Evolutionary conservation across 306 rosid genomes (phyloP).

Genomic region (Fragaria nilgerrensis): DNA sequence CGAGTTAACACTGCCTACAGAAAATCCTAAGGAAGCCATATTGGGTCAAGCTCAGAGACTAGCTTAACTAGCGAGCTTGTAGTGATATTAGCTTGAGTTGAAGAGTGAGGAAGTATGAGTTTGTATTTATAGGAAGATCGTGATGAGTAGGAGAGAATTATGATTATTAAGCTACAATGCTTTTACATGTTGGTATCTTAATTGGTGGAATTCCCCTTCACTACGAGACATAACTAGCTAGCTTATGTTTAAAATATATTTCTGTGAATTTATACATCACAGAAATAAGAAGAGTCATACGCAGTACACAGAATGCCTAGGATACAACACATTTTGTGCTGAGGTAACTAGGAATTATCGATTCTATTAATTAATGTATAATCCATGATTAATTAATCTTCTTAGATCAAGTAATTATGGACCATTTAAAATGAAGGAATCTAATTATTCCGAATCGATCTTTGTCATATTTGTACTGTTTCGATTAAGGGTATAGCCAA

Average conservation of each 20-base stretch:
- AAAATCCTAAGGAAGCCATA: conserved; percentile 44
- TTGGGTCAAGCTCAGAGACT: background rate
- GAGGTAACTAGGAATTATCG: background rate
- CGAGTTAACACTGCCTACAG: conserved; percentile 27
- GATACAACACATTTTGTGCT: background rate
- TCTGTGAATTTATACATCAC: background rate
- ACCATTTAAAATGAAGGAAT: background rate
- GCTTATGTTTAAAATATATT: background rate
- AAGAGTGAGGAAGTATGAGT: background rate
- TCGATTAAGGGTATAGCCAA: background rate
- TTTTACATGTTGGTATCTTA: conserved; percentile 43
- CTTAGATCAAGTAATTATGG: background rate
- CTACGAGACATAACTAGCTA: conserved; percentile 40
- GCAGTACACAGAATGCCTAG: background rate
- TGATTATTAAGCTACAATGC: background rate
- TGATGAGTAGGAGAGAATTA: conserved; percentile 14
- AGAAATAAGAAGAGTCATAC: background rate
- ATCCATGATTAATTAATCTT: background rate
- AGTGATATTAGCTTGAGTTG: background rate
- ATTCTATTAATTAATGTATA: background rate
- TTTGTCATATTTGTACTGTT: background rate
- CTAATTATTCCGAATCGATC: background rate
- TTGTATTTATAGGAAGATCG: conserved; percentile 33
- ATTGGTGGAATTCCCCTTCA: conserved; percentile 48
- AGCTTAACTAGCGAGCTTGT: background rate